These are phyloP conservation scores for Xylaria sp. DNA, from an alignment of 2,329 filamentous ascomycete species.

Conservation along the genomic window DNA sequence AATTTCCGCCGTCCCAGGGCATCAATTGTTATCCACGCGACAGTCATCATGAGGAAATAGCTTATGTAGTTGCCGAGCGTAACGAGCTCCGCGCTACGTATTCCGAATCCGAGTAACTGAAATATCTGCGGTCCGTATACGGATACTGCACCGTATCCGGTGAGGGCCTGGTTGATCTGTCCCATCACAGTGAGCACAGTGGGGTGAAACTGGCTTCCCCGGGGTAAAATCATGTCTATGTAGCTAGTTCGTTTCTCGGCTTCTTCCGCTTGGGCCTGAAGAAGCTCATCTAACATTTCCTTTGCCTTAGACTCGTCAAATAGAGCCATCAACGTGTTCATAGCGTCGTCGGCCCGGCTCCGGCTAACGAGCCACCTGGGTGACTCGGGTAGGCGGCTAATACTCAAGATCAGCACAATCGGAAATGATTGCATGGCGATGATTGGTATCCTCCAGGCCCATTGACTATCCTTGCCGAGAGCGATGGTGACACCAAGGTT, in stretches of 20 bases:
- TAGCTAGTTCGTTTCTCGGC: conserved; percentile 61
- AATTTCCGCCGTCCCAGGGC: conserved; percentile 64
- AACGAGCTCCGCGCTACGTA: conserved; percentile 63
- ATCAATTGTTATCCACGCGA: conserved; percentile 70
- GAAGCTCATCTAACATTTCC: conserved; percentile 61
- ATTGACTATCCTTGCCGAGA: conserved; percentile 66
- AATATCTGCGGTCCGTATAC: conserved; percentile 74
- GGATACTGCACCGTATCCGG: conserved; percentile 68
- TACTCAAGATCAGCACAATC: conserved; percentile 62
- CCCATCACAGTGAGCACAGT: conserved; percentile 71
- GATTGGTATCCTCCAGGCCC: conserved; percentile 72
- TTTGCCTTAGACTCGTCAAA: conserved; percentile 62
- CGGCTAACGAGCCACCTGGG: conserved; percentile 68
- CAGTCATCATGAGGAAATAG: conserved; percentile 70
- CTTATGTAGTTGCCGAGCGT: conserved; percentile 71
- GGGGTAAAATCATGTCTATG: conserved; percentile 67
- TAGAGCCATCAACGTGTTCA: conserved; percentile 59
- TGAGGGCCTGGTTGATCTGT: conserved; percentile 70
- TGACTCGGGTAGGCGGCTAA: conserved; percentile 65
- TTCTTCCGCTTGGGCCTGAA: conserved; percentile 63
- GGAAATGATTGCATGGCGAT: conserved; percentile 71
- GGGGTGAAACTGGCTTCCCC: conserved; percentile 67
- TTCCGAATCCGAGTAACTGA: conserved; percentile 67
- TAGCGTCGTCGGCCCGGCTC: conserved; percentile 62
- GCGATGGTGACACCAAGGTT: conserved; percentile 65